These are phyloP conservation scores for Hymenotorrendiella dingleyae DNA, from an alignment of 2,329 filamentous ascomycete species.

Conservation along the genomic window DNA sequence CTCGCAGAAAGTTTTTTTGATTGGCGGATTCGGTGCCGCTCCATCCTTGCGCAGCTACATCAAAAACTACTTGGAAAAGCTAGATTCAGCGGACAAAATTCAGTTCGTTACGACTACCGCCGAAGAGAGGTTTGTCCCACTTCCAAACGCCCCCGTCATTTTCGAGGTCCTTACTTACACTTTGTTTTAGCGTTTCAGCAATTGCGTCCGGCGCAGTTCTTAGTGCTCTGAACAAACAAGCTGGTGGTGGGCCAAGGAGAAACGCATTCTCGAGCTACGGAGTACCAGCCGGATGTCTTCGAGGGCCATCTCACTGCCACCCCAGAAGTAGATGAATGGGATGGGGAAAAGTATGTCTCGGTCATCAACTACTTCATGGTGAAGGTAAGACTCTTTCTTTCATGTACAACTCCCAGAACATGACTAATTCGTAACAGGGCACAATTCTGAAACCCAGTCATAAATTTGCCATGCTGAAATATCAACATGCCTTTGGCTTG, in stretches of 20 bases:
- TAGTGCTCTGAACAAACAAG: constrained; percentile 4
- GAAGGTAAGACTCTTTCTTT: constrained; percentile 1
- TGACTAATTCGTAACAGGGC: neutral
- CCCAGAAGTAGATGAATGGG: neutral
- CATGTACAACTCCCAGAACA: neutral
- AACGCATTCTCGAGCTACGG: constrained; percentile 4
- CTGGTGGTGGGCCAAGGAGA: constrained; percentile 1
- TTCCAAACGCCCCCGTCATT: too few species aligned
- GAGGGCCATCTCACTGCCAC: neutral
- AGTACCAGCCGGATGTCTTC: neutral
- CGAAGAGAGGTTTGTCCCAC: neutral
- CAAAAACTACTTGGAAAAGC: constrained; percentile 5
- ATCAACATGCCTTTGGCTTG: neutral
- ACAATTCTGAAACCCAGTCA: neutral
- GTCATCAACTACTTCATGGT: constrained; percentile 8
- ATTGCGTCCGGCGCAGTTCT: constrained; percentile 1
- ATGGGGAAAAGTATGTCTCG: constrained; percentile 5
- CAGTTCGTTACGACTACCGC: neutral
- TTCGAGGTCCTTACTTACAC: too few species aligned
- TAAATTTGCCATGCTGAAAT: neutral
- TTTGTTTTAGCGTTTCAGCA: neutral
- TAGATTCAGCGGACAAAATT: neutral
- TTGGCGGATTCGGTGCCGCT: constrained; percentile 20
- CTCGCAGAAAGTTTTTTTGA: constrained; percentile 21
- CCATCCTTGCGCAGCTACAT: constrained; percentile 16